A percentile compares a stretch with the other conserved stretches of the same genome.
These are phyloP conservation scores for Amoebophrya sp. DNA, from an alignment of 169 alveolate genomes.

Conservation along the genomic window DNA sequence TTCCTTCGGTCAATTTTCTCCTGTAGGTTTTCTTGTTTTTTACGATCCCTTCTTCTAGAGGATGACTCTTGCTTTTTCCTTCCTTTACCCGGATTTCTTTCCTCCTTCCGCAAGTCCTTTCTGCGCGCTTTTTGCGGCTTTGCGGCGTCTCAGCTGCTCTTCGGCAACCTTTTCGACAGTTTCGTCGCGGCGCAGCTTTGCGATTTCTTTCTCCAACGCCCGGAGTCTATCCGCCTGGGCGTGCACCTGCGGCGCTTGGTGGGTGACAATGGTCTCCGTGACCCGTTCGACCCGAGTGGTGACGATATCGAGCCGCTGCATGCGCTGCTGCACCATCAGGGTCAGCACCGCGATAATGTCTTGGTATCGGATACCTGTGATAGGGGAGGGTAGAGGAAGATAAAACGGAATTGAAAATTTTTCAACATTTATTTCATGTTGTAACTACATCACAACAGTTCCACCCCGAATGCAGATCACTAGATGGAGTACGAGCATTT, in stretches of 20 bases:
- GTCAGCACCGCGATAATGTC: background rate
- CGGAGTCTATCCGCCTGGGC: background rate
- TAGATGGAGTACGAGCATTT: no score
- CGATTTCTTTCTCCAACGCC: background rate
- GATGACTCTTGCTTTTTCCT: background rate
- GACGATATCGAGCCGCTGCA: background rate
- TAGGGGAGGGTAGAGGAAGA: no score
- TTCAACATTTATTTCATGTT: no score
- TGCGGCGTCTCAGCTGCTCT: background rate
- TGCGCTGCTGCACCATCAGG: constrained; percentile 16
- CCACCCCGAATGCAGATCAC: no score
- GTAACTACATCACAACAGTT: no score
- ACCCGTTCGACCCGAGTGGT: background rate
- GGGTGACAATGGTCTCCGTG: background rate
- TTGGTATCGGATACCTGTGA: background rate
- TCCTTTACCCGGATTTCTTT: no score
- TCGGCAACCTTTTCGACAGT: background rate
- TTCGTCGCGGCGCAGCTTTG: background rate
- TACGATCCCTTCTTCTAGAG: no score
- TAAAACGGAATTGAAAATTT: no score
- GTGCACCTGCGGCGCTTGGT: background rate
- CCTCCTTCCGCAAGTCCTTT: no score
- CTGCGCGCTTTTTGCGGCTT: background rate
- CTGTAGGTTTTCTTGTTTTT: no score
- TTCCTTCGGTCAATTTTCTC: no score